phyloP scores from a whole-genome alignment of 2,329 filamentous ascomycete species.

The Tolypocladium endophyticum region DNA sequence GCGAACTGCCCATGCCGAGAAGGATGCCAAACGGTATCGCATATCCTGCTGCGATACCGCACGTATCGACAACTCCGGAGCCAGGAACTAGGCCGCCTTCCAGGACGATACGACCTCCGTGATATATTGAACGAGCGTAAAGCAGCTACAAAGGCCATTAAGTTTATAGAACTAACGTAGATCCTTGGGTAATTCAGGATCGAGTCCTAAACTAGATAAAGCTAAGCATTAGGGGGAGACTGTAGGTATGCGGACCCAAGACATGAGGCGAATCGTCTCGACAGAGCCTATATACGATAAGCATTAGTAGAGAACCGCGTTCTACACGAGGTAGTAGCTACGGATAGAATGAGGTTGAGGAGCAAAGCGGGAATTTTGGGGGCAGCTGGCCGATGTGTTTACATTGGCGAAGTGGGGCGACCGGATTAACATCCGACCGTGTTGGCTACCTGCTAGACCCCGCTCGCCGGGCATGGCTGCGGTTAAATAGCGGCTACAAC shows the following conservation, averaged over 20 bases:
- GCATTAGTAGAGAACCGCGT: neutral
- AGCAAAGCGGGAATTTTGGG: neutral
- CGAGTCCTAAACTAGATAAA: neutral
- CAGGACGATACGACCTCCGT: slow-evolving; percentile 3
- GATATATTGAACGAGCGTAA: slow-evolving; percentile 4
- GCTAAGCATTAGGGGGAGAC: neutral
- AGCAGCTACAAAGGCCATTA: slow-evolving; percentile 6
- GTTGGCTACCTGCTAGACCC: neutral
- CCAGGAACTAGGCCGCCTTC: neutral
- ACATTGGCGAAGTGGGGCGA: neutral
- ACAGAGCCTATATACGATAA: neutral
- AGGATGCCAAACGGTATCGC: slow-evolving; percentile 4
- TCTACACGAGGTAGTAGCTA: neutral
- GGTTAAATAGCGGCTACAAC: neutral
- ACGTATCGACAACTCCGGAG: neutral
- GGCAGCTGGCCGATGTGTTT: neutral
- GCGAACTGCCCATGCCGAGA: slow-evolving; percentile 2
- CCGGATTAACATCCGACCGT: neutral
- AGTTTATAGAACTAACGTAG: slow-evolving; percentile 5
- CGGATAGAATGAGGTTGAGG: neutral
- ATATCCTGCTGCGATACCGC: slow-evolving; percentile 4
- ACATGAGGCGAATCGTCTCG: neutral
- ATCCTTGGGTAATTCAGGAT: slow-evolving; percentile 3
- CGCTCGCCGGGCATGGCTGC: neutral
- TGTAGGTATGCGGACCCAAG: neutral